A percentile compares a stretch with the other conserved stretches of the same genome.
Evolutionary conservation across 2,329 filamentous ascomycete species (phyloP).

Genomic region (Cladosporium sp.): DNA sequence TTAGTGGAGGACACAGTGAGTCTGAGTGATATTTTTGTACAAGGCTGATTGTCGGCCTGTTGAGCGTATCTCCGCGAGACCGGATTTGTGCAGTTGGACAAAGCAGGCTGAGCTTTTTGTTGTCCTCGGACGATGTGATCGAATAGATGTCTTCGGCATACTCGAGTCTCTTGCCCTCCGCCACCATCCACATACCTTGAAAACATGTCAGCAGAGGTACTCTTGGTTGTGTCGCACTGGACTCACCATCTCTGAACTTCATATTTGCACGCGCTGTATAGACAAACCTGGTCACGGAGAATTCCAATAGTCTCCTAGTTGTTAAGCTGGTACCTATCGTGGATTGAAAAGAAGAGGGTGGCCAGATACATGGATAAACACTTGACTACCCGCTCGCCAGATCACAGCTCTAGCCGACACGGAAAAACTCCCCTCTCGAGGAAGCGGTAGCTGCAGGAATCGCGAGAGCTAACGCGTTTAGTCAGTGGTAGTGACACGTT

Average conservation of each 20-base stretch:
- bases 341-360: neutral
- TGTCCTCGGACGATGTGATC: constrained; percentile 46
- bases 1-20: constrained; percentile 7
- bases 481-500: neutral
- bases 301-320: neutral
- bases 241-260: constrained; percentile 19
- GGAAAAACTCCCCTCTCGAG: constrained; percentile 14
- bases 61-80: constrained; percentile 55
- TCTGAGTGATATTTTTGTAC: constrained; percentile 34
- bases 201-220: neutral
- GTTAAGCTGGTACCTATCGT: neutral
- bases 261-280: neutral
- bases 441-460: constrained; percentile 8
- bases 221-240: too few species aligned
- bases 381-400: neutral
- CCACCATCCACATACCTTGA: constrained; percentile 63
- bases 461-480: neutral
- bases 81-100: constrained; percentile 60
- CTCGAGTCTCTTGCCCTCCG: constrained; percentile 60
- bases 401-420: constrained; percentile 14
- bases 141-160: constrained; percentile 66
- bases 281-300: neutral
- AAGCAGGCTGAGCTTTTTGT: constrained; percentile 54
- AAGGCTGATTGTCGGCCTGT: constrained; percentile 56
- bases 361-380: neutral